Base-by-base conservation (phyloP, 1,284 basidiomycete genomes). In the Moesziomyces globuligerus region DNA sequence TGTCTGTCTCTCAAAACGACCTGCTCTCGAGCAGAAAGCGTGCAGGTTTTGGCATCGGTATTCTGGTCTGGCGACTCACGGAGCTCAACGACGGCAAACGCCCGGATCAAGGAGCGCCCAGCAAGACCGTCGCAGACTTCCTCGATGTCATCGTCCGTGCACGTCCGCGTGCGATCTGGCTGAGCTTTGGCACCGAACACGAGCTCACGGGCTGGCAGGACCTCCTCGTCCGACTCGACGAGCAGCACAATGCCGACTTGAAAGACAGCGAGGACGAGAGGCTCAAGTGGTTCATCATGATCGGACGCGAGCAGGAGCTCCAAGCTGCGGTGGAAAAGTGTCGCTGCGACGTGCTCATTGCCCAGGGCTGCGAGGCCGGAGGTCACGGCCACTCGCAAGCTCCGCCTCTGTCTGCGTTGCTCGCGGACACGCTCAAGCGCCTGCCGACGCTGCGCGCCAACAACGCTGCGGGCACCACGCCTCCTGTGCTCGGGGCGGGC, bases 371-470 rank as follows among this genome's bases (percentile, higher is more conserved):
- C 36, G 79, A 80, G 44, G 73, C 79, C 0, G 80, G 80, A 5
- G 79, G 80, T 0, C 80, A 81, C 54, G 79, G 79, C 4, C 60
- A 75, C 25, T 76, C 70, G 15, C 45, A 69, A 24, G 61, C 79
- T 6, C 79, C 77, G 2, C 75, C 74, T 0, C 68, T 79, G 1
- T 67, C 62, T 15, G 69, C 66, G 6, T 46, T 77, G 15, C 50
- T 81, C 0, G 46, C 61, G 0, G 65, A 55, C 10, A 53, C 65
- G 4, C 23, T 62, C 4, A 51, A 58, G 26, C 37, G 44, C 0
- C 26, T 69, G 9, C 56, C 65, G 0, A 13, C 24, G 4, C 49
- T 70, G 20, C 48, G 52, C n/a, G 59, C 71, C 1, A 56, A 61
- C 54, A 67, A 61, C 43, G 44, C 46, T 4, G 18, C 60, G 2